Base-by-base conservation (phyloP, 164 flowering plant species). In the Malania oleifera region DNA sequence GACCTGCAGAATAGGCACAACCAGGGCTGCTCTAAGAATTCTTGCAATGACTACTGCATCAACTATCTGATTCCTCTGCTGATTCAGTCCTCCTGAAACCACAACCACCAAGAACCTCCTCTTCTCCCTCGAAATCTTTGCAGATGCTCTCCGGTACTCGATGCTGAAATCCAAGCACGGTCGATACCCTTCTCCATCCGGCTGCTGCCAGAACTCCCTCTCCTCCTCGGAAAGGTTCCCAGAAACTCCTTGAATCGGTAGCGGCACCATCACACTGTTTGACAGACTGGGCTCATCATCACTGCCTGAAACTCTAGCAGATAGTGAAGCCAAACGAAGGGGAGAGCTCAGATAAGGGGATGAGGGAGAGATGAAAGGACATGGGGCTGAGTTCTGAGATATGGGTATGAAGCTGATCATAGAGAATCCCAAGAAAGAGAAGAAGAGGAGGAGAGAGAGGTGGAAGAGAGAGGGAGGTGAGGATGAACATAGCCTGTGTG, bases 21-120 rank as follows among this genome's bases (percentile, higher is more conserved):
- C 78, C 68, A 85, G 40, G 0, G 84, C 75, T 1, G 82, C 84
- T 52, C 57, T 77, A 47, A 85, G 86, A 71, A 85, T 79, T 48
- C 87, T 68, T 0, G 87, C 85, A 9, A 85, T 61, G 17, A 85
- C 75, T 18, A 85, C 84, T 1, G 91, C 91, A 68, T 84, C 87
- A n/a, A 75, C 70, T 43, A 84, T 82, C 80, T 82, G 82, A 63
- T 77, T 76, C 54, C 77, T 74, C 80, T 77, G 82, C 68, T 82
- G 87, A 45, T 80, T 77, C 60, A 82, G 19, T 43, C 85, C 87
- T 2, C 91, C 91, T 0, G 82, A 67, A 31, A 68, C 87, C 34
- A 80, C 78, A 46, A 84, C 87, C 59, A 79, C 59, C 74, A 86
- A 67, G 54, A 75, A 84, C 74, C 73, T 75, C 63, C 66, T 70